Base-by-base conservation (phyloP, 192 early-diverging fungal species). In the Jimgerdemannia lactiflua region DNA sequence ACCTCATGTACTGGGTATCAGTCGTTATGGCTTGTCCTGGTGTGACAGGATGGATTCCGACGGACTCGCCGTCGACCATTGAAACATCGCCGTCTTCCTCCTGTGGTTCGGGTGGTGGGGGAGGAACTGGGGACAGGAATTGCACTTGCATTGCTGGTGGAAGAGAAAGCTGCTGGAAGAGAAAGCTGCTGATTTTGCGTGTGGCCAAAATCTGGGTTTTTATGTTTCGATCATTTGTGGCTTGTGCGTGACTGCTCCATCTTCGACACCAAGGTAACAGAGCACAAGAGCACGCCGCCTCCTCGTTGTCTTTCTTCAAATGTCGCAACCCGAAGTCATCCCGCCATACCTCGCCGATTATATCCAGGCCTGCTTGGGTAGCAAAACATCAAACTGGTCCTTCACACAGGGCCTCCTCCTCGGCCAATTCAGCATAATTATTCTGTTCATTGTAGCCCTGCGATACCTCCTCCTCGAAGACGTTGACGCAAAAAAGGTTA, bases 1-100 rank as follows among this genome's bases (percentile, higher is more conserved):
- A 90, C 89, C 91, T 83, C 94, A 95, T 95, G 81, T 89, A 95
- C 43, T 88, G 87, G n/a, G 89, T 76, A 78, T 94, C 93, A 3
- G 79, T 66, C 3, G 93, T 93, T 42, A 96, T 86, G 4, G 85
- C 82, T 76, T 96, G 90, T 78, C 94, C 95, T 11, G 95, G 94
- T 43, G 91, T 93, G 3, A 96, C 91, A 29, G 94, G 76, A 39
- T 84, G 83, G 39, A 77, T 43, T 59, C 49, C 49, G 49, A 6
- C 49, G 2, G 6, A 14, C 49, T 59, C 49, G 9, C 70, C 65
- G 17, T 80, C 72, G 20, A 74, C 73, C 42, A 69, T 73, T 42
- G 88, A 84, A 19, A 84, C 11, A 54, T 85, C 83, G 82, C 86
- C 85, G 65, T 77, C 78, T 10, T 74, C 40, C 6, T 78, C 68